Percentiles rank a stretch among this genome's conserved stretches.
Conservation (phyloP, 495 filamentous ascomycete genomes). For the Staphylotrichum tortipilum region DNA sequence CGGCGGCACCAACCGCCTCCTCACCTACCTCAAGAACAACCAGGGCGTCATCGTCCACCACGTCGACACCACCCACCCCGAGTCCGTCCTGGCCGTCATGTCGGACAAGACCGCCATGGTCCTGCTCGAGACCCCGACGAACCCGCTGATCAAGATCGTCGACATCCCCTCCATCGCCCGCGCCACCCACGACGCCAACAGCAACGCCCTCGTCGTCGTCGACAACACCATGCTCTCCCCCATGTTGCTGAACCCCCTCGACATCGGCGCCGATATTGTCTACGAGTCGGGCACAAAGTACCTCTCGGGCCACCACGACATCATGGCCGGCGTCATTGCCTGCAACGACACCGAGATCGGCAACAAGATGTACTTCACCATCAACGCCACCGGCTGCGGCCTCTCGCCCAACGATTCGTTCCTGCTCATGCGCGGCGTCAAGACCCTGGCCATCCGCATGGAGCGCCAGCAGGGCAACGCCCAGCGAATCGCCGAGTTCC, state of each 20-base stretch:
- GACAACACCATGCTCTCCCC: conserved; percentile 99
- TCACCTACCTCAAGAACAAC: conserved; percentile 82
- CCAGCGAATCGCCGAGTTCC: conserved; percentile 80
- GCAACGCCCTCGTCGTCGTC: conserved; percentile 76
- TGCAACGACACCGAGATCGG: conserved; percentile 72
- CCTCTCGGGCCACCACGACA: conserved; percentile 93
- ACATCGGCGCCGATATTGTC: conserved; percentile 88
- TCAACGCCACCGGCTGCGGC: conserved; percentile 91
- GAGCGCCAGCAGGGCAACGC: conserved; percentile 95
- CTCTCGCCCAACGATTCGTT: conserved; percentile 92
- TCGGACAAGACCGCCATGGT: conserved; percentile 86
- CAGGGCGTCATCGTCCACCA: conserved; percentile 89
- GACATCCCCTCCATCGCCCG: conserved; percentile 74
- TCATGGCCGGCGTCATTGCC: conserved; percentile 96
- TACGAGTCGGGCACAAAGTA: conserved; percentile 99
- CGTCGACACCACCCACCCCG: conserved; percentile 78
- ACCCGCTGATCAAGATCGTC: conserved; percentile 95
- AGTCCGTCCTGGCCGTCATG: conserved; percentile 58
- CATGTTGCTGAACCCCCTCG: conserved; percentile 81
- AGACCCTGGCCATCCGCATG: conserved; percentile 95
- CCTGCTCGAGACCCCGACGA: conserved; percentile 90
- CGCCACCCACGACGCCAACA: conserved; percentile 66
- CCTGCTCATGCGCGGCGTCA: conserved; percentile 87
- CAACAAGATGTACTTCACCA: conserved; percentile 88
- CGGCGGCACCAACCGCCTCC: conserved; percentile 86